These are phyloP conservation scores for Xylaria venustula DNA, from an alignment of 495 filamentous ascomycete species.

Conservation along the genomic window DNA sequence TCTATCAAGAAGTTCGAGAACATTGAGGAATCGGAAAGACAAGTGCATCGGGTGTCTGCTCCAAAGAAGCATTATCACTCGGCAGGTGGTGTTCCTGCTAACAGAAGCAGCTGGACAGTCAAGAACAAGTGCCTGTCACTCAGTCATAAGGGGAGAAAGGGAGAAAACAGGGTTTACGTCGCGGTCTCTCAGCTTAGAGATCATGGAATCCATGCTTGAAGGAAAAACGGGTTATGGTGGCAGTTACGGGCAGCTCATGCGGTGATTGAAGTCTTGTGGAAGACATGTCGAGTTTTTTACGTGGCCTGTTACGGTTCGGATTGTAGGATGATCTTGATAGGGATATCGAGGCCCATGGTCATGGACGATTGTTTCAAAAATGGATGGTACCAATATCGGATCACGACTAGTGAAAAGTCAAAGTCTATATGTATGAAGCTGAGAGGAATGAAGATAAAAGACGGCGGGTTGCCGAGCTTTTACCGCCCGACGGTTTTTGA, in stretches of 20 bases:
- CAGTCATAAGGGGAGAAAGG: background rate
- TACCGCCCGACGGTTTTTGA: background rate
- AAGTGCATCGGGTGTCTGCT: background rate
- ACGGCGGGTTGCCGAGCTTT: constrained; percentile 5
- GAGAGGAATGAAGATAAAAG: background rate
- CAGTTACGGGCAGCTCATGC: background rate
- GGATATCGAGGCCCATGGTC: no score
- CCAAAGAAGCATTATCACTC: background rate
- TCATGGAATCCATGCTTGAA: constrained; percentile 7
- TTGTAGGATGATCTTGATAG: no score
- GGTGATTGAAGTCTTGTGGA: background rate
- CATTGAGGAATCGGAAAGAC: background rate
- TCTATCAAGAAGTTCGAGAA: background rate
- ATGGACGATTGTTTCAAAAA: no score
- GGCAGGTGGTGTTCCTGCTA: background rate
- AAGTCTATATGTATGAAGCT: no score
- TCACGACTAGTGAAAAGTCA: no score
- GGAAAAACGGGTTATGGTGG: background rate
- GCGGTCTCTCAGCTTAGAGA: background rate
- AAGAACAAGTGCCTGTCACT: background rate
- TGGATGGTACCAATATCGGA: no score
- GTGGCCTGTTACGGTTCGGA: background rate
- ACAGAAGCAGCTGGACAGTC: constrained; percentile 2
- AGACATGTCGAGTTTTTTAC: background rate
- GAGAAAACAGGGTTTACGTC: background rate